Evolutionary conservation across 768 basidiomycete species (phyloP).

Genomic region (Punctularia strigosozonata): DNA sequence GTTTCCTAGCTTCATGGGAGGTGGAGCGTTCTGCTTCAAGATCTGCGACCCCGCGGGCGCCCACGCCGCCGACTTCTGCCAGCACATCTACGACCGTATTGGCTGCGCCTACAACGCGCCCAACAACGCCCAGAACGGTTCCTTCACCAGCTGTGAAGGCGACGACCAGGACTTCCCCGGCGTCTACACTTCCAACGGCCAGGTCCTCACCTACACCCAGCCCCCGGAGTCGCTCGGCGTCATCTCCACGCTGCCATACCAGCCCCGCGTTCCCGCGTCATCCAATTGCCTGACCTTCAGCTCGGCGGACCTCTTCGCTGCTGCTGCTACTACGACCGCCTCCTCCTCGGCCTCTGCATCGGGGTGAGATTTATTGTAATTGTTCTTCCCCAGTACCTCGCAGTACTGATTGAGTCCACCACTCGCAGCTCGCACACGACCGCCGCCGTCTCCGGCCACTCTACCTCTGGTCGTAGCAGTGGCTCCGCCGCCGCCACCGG

Average conservation of each 20-base stretch:
- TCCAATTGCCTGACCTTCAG: conserved; percentile 30
- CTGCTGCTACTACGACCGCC: too few species aligned
- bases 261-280: conserved; percentile 24
- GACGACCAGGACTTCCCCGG: conserved; percentile 58
- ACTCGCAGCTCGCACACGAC: conserved; percentile 4
- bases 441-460: not conserved
- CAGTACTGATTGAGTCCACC: conserved; percentile 3
- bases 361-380: too few species aligned
- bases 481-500: not conserved
- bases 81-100: conserved; percentile 66
- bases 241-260: conserved; percentile 34
- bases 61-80: conserved; percentile 43
- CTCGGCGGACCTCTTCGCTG: conserved; percentile 24
- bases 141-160: conserved; percentile 54
- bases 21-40: conserved; percentile 55
- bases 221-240: conserved; percentile 34
- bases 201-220: conserved; percentile 31
- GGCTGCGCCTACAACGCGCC: conserved; percentile 70
- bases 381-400: too few species aligned
- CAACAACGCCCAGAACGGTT: conserved; percentile 40
- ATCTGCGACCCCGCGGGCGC: conserved; percentile 47
- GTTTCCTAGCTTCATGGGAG: conserved; percentile 57
- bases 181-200: conserved; percentile 28
- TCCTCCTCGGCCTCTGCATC: too few species aligned
- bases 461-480: not conserved